phyloP scores from a whole-genome alignment of 352 stramenopile species.

The Phytopythium sindhum region DNA sequence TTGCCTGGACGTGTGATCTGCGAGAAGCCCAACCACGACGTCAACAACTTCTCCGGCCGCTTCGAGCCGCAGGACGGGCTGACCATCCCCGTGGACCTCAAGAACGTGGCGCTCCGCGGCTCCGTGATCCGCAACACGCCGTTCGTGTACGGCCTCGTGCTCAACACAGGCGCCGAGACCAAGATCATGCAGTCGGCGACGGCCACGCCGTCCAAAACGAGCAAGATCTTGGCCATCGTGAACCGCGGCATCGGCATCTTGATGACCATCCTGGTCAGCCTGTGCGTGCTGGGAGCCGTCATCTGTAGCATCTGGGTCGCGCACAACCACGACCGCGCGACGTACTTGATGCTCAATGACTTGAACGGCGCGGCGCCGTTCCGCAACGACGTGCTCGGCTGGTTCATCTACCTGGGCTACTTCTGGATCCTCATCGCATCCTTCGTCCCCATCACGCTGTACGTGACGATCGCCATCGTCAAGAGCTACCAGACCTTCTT shows the following conservation, averaged over 20 bases:
- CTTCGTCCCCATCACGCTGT: slow-evolving; percentile 87
- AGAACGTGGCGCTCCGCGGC: slow-evolving; percentile 77
- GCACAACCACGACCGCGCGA: slow-evolving; percentile 45
- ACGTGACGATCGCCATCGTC: slow-evolving; percentile 86
- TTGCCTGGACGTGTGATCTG: slow-evolving; percentile 66
- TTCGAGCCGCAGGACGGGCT: slow-evolving; percentile 73
- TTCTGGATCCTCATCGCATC: slow-evolving; percentile 88
- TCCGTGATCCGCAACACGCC: slow-evolving; percentile 85
- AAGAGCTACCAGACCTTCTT: slow-evolving; percentile 88
- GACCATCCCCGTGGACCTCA: slow-evolving; percentile 82
- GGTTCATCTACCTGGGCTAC: slow-evolving; percentile 79
- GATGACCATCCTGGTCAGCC: slow-evolving; percentile 61
- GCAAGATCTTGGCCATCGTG: slow-evolving; percentile 83
- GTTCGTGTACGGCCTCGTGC: slow-evolving; percentile 73
- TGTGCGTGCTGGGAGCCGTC: slow-evolving; percentile 72
- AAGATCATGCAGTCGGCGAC: slow-evolving; percentile 88
- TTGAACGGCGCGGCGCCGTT: slow-evolving; percentile 62
- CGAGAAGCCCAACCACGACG: slow-evolving; percentile 84
- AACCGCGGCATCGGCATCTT: slow-evolving; percentile 75
- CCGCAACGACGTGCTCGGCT: slow-evolving; percentile 64
- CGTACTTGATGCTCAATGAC: slow-evolving; percentile 70
- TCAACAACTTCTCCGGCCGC: slow-evolving; percentile 82
- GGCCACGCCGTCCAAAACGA: slow-evolving; percentile 69
- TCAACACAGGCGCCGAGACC: slow-evolving; percentile 81
- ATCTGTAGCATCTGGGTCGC: slow-evolving; percentile 71